phyloP scores from a whole-genome alignment of 2,329 filamentous ascomycete species.

The Sporothrix inflata region DNA sequence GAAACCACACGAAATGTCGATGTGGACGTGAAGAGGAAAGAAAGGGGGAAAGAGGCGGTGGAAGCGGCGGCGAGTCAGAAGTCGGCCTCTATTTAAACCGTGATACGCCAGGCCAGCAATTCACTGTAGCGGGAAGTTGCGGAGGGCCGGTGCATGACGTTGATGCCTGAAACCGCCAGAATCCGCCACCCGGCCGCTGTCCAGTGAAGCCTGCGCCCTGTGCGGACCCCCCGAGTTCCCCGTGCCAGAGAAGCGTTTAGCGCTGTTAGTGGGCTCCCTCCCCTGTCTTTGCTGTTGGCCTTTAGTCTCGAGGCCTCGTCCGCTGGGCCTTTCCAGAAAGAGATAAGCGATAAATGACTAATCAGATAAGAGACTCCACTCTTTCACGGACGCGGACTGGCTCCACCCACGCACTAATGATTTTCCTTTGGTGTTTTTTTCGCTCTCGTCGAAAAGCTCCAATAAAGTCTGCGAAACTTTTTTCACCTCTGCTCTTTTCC shows the following conservation, averaged over 20 bases:
- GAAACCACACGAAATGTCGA: slow-evolving; percentile 14
- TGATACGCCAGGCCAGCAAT: slow-evolving; percentile 18
- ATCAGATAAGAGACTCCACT: neutral
- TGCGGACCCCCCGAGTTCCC: neutral
- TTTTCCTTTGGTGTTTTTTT: slow-evolving; percentile 27
- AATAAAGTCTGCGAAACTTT: slow-evolving; percentile 27
- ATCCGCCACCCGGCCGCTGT: slow-evolving; percentile 3
- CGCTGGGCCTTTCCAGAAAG: neutral
- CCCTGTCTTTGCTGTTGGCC: neutral
- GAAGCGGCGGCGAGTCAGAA: slow-evolving; percentile 7
- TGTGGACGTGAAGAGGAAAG: neutral
- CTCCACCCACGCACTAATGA: slow-evolving; percentile 27
- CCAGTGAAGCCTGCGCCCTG: neutral
- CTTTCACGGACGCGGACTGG: neutral
- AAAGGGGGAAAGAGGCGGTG: slow-evolving; percentile 2
- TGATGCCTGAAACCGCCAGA: slow-evolving; percentile 24
- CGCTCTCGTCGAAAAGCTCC: slow-evolving; percentile 21
- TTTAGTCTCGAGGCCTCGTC: neutral
- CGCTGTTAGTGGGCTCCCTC: slow-evolving; percentile 25
- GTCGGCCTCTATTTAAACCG: slow-evolving; percentile 24
- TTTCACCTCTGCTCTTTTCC: slow-evolving; percentile 24
- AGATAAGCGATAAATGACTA: slow-evolving; percentile 13
- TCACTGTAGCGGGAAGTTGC: slow-evolving; percentile 24
- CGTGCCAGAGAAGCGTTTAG: neutral
- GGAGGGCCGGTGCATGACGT: slow-evolving; percentile 29